These are phyloP conservation scores for Achaetomiella virescens DNA, from an alignment of 495 filamentous ascomycete genomes.

Conservation along the genomic window DNA sequence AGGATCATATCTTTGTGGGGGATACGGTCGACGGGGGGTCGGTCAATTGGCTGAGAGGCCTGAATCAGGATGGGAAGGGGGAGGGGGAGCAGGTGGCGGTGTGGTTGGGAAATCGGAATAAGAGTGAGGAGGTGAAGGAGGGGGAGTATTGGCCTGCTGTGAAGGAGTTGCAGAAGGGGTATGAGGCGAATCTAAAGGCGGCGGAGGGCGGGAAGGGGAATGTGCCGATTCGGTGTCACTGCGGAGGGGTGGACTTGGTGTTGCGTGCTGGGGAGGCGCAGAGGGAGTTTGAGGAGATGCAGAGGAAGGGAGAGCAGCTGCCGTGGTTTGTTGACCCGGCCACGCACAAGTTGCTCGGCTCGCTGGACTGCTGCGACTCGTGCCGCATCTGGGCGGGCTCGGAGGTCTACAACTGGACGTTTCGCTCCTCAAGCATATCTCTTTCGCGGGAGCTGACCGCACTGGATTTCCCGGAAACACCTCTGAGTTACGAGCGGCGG, in stretches of 20 bases:
- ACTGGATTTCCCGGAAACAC: constrained; percentile 18
- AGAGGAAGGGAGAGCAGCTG: constrained; percentile 11
- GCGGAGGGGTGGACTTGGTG: constrained; percentile 42
- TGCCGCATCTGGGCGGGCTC: constrained; percentile 43
- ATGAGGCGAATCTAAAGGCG: neutral
- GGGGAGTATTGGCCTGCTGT: neutral
- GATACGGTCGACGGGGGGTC: constrained; percentile 44
- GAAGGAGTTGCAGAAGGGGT: neutral
- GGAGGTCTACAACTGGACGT: constrained; percentile 45
- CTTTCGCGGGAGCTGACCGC: constrained; percentile 12
- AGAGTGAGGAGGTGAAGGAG: constrained; percentile 17
- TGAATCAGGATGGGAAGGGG: constrained; percentile 26
- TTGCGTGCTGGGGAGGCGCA: constrained; percentile 21
- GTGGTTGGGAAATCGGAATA: constrained; percentile 17
- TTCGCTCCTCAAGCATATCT: constrained; percentile 22
- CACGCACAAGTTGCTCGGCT: constrained; percentile 36
- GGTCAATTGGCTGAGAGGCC: constrained; percentile 28
- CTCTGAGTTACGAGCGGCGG: constrained; percentile 18
- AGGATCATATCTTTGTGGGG: constrained; percentile 36
- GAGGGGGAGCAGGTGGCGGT: constrained; percentile 12
- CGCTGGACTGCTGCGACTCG: constrained; percentile 45
- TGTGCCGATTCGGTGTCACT: constrained; percentile 41
- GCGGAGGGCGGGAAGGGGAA: constrained; percentile 17
- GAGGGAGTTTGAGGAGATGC: constrained; percentile 15
- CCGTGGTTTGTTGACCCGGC: constrained; percentile 39